phyloP scores from a whole-genome alignment of 2,329 filamentous ascomycete species.

The Monilinia fructigena region DNA sequence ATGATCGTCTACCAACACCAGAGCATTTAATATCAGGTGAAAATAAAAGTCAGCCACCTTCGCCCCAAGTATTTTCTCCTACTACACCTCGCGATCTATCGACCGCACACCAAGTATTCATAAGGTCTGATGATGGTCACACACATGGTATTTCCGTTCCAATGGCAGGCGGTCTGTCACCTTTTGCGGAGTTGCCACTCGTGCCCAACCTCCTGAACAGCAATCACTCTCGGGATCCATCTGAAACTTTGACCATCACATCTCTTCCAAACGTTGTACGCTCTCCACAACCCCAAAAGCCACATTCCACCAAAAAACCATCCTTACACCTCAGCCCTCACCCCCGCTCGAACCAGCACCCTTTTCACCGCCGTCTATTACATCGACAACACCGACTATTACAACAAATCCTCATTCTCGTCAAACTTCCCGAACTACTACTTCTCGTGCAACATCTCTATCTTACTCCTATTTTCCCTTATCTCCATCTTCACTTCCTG shows the following conservation, averaged over 20 bases:
- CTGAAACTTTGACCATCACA: constrained; percentile 36
- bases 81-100: constrained; percentile 29
- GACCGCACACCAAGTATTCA: constrained; percentile 27
- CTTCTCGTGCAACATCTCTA: constrained; percentile 22
- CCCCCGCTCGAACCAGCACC: constrained; percentile 15
- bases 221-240: constrained; percentile 31
- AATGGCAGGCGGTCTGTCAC: neutral
- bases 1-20: constrained; percentile 31
- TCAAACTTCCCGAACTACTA: constrained; percentile 17
- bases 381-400: constrained; percentile 12
- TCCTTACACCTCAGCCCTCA: constrained; percentile 33
- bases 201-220: constrained; percentile 22
- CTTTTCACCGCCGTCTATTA: constrained; percentile 5
- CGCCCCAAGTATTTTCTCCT: constrained; percentile 31
- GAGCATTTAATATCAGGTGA: constrained; percentile 34
- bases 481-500: constrained; percentile 24
- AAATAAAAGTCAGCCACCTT: constrained; percentile 24
- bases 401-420: constrained; percentile 12
- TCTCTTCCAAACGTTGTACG: constrained; percentile 30
- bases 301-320: constrained; percentile 26
- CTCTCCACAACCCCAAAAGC: constrained; percentile 36
- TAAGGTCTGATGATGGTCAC: constrained; percentile 30
- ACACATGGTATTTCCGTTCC: neutral
- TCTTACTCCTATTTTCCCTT: constrained; percentile 16
- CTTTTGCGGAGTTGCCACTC: neutral